These are phyloP conservation scores for Sonneratia caseolaris DNA, from an alignment of 345 rosid genomes.

Conservation along the genomic window DNA sequence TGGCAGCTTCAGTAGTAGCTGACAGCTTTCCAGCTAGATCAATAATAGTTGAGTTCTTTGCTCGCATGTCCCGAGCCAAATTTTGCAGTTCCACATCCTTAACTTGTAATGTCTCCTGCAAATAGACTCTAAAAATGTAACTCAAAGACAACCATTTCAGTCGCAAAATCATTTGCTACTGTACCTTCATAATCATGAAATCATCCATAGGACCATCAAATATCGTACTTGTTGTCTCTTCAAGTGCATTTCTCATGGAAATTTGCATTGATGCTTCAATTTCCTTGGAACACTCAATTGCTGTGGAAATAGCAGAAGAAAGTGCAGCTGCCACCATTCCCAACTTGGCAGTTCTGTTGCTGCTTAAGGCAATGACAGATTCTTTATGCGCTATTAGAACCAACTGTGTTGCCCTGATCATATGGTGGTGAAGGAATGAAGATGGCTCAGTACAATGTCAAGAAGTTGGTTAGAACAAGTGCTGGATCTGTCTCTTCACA, in stretches of 20 bases:
- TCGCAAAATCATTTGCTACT: not conserved
- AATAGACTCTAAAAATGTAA: conserved; percentile 6
- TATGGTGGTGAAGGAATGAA: conserved; percentile 1
- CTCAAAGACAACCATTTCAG: not conserved
- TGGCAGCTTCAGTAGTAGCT: conserved; percentile 96
- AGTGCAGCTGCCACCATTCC: conserved; percentile 88
- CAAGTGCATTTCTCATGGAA: conserved; percentile 78
- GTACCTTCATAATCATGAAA: conserved; percentile 83
- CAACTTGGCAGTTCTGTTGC: conserved; percentile 66
- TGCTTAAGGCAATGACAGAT: conserved; percentile 82
- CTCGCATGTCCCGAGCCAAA: conserved; percentile 75
- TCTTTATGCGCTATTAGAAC: conserved; percentile 91
- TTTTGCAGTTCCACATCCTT: conserved; percentile 91
- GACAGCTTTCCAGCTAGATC: conserved; percentile 77
- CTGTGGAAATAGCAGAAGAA: conserved; percentile 93
- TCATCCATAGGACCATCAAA: conserved; percentile 85
- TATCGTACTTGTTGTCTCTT: conserved; percentile 38
- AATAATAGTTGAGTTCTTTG: conserved; percentile 76
- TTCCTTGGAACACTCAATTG: conserved; percentile 83
- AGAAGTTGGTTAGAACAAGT: not conserved
- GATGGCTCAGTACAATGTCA: not conserved
- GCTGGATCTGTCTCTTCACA: not conserved
- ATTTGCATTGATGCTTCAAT: conserved; percentile 97
- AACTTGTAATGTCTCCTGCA: conserved; percentile 84
- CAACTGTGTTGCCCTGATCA: conserved; percentile 67